Base-by-base conservation (phyloP, 1,139 yeast genomes). In the Hyphopichia fennica region DNA sequence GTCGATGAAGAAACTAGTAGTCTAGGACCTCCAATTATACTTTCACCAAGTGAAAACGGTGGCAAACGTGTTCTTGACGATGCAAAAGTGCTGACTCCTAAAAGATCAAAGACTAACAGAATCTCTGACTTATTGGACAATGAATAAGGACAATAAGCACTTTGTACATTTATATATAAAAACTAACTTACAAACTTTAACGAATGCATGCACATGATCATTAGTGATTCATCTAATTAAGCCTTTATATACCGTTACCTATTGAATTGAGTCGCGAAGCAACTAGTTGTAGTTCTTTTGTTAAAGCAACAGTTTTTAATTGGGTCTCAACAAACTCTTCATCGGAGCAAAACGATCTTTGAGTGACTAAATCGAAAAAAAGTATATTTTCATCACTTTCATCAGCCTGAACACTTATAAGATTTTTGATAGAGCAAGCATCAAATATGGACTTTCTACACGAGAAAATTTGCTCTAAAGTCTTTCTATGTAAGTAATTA, bases 401-500 rank as follows among this genome's bases (percentile, higher is more conserved):
- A 4, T 22, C 23, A 17, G 25, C 23, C 5, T 11, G 22, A 20
- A 42, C 40, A 10, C 20, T 23, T 2, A 46, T 14, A 8, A 44
- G 8, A n/a, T 39, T 20, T 31, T 49, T 52, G 18, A 52, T 50
- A 9, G 17, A 19, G 8, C 49, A 33, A 5, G 47, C 43, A 8
- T 45, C 45, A 7, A 38, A 40, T 10, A 55, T 35, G 2, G 43
- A 34, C 6, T 31, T 38, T n/a, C 43, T 48, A 3, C 52, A 43
- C n/a, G 38, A 34, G 39, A 57, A 52, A 7, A 46, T 28, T 16
- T 40, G 43, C 4, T 38, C 38, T 34, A 57, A 46, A 11, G 43
- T 18, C 1, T 20, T 20, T 25, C 45, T 51, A 4, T 53, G 45
- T 18, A 57, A 43, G 27, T 49, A 39, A 37, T 53, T 53, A n/a